phyloP scores from a whole-genome alignment of 176 grass and related monocot genomes.

The Secale cereale region DNA sequence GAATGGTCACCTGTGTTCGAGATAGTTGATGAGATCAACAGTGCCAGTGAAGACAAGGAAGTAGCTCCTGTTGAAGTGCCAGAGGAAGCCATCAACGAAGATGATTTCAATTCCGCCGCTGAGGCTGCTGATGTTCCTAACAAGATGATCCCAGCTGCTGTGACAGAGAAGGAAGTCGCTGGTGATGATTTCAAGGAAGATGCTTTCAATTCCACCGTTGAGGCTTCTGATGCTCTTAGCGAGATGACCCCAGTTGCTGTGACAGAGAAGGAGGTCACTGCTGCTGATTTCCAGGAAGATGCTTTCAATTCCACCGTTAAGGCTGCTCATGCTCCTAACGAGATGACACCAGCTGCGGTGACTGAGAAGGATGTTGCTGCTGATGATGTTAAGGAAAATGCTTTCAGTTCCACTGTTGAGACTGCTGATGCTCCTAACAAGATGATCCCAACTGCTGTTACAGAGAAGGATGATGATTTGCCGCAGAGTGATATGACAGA shows the following conservation, averaged over 20 bases:
- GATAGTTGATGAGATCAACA: constrained; percentile 17
- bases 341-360: not conserved
- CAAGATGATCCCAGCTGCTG: not conserved
- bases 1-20: constrained; percentile 18
- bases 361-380: not conserved
- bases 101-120: not conserved
- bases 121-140: constrained; percentile 2
- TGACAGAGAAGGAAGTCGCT: not conserved
- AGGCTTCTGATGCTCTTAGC: not conserved
- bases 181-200: no score
- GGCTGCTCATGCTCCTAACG: not conserved
- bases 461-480: not conserved
- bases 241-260: not conserved
- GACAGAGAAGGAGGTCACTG: not conserved
- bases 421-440: not conserved
- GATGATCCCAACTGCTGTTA: not conserved
- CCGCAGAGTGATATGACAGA: not conserved
- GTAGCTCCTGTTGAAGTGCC: not conserved
- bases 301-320: not conserved
- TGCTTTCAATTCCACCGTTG: not conserved
- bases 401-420: not conserved
- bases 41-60: not conserved
- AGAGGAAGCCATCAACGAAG: constrained; percentile 1
- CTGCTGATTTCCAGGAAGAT: not conserved
- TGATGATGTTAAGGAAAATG: not conserved